Conservation (phyloP, 441 rosid species). For the California macrophylla region DNA sequence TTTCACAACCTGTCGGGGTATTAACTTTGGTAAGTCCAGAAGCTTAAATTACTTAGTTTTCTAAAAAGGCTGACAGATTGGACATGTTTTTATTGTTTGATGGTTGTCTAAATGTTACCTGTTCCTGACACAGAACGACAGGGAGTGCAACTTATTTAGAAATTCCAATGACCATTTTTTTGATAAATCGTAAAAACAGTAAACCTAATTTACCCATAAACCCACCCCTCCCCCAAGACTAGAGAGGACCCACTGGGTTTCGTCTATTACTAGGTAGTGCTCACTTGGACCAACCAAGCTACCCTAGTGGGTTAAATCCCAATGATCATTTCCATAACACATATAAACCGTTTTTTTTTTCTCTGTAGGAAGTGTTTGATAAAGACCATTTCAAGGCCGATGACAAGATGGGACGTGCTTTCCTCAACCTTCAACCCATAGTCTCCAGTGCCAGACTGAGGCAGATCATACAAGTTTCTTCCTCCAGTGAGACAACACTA, state of each 20-base stretch:
- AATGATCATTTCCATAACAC: neutral
- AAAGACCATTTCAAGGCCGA: slow-evolving; percentile 91
- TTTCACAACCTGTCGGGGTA: slow-evolving; percentile 57
- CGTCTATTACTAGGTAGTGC: no score
- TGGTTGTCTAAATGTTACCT: no score
- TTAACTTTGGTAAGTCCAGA: slow-evolving; percentile 42
- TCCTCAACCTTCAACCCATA: slow-evolving; percentile 74
- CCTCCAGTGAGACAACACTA: slow-evolving; percentile 60
- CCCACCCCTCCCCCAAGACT: no score
- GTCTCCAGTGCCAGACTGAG: slow-evolving; percentile 70
- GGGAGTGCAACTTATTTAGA: no score
- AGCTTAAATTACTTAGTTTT: neutral
- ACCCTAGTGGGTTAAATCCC: no score
- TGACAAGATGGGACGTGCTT: slow-evolving; percentile 94
- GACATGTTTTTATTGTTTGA: neutral
- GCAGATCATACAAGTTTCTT: slow-evolving; percentile 47
- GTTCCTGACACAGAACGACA: no score
- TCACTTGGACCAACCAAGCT: no score
- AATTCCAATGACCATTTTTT: no score
- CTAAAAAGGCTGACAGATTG: neutral
- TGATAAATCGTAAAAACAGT: no score
- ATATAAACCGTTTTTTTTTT: neutral
- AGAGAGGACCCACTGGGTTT: no score
- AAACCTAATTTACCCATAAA: no score
- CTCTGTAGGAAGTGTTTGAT: slow-evolving; percentile 83